Conservation (phyloP, 768 basidiomycete genomes). For the Boletus coccyginus region DNA sequence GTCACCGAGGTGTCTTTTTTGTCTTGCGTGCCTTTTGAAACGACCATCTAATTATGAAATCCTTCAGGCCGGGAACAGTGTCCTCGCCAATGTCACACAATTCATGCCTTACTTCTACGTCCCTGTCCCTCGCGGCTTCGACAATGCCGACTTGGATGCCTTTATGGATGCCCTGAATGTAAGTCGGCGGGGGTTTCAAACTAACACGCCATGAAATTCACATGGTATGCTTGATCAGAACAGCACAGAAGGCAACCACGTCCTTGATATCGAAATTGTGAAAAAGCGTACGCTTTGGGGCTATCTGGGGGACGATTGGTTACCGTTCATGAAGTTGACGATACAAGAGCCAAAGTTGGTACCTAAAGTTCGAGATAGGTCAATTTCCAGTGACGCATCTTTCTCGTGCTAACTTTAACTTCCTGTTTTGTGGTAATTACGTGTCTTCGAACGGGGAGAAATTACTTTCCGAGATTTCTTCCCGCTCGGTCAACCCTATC, state of each 20-base stretch:
- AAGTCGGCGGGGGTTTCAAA: constrained; percentile 24
- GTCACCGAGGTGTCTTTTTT: constrained; percentile 69
- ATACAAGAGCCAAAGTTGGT: constrained; percentile 69
- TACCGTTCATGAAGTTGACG: constrained; percentile 84
- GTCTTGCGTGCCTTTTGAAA: not conserved
- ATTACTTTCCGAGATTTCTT: constrained; percentile 63
- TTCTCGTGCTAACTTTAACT: constrained; percentile 17
- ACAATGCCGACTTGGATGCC: constrained; percentile 57
- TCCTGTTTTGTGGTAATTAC: constrained; percentile 35
- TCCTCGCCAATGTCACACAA: constrained; percentile 75
- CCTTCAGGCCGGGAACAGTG: constrained; percentile 77
- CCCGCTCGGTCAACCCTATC: constrained; percentile 40
- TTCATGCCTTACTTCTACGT: constrained; percentile 96
- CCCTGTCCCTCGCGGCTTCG: constrained; percentile 81
- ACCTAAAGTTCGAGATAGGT: constrained; percentile 92
- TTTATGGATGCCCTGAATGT: constrained; percentile 78
- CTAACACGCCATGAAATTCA: not conserved
- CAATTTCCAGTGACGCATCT: not conserved
- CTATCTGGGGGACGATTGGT: constrained; percentile 76
- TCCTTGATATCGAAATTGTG: constrained; percentile 56
- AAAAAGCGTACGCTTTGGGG: constrained; percentile 80
- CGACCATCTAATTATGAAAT: constrained; percentile 1
- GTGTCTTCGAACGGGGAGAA: constrained; percentile 73
- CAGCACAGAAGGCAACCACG: constrained; percentile 33
- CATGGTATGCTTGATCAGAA: constrained; percentile 12